Evolutionary conservation across 176 grass and related monocot genomes (phyloP), one percentile per base, ranked within the genome.

Genomic region (Aegilops sharonensis): DNA sequence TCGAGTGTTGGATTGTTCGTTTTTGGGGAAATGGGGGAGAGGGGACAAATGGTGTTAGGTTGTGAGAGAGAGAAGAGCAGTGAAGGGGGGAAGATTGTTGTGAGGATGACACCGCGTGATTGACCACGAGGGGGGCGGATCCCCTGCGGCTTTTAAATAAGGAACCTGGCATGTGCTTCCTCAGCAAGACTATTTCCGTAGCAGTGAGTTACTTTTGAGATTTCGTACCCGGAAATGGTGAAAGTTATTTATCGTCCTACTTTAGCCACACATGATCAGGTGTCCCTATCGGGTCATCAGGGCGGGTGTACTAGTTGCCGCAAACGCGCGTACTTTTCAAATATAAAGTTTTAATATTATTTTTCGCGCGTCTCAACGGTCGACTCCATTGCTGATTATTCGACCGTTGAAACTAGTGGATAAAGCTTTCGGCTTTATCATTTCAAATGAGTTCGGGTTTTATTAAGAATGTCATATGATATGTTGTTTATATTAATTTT

Each of bases 1-100:
- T 73, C 37, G 70, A 73, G 70, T 42, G 37, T 73, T 72, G 39
- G 71, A 47, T 74, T 74, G 37, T 74, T 74, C 23, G 40, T 47
- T 74, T 47, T 8, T 73, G 11, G 71, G 71, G 71, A 47, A 74
- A 74, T 48, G 72, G 23, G 23, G 12, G 13, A 42, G 69, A 72
- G 20, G 39, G 39, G 71, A 74, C 37, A 72, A 48, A 74, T 47
- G 71, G 71, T 48, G 42, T 74, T 47, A 47, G 37, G 67, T 25
- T 45, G 70, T 45, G 69, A 72, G 20, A 71, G 35, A n/a, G 11
- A 73, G 70, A 27, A 73, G 37, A 69, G 54, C 56, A 59, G 56
- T 59, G 56, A 59, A 59, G 56, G 56, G 56, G 50, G 56, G 56
- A 21, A 36, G 35, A 71, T 71, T n/a, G 37, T 13, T 43, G 35